These are phyloP conservation scores for Candida methanosorbosa DNA, from an alignment of 805 yeast species.

Conservation along the genomic window DNA sequence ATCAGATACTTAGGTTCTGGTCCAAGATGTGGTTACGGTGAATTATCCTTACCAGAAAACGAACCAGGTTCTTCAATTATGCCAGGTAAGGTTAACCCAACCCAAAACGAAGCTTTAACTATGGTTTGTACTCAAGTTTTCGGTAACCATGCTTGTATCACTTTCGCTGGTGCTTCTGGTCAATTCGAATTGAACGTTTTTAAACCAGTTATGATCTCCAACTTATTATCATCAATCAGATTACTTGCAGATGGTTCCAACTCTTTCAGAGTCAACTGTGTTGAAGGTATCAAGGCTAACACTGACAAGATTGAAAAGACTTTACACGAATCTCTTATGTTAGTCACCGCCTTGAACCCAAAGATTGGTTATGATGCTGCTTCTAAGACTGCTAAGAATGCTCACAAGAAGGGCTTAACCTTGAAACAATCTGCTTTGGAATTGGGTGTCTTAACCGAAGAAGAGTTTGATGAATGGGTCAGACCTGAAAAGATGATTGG, in stretches of 20 bases:
- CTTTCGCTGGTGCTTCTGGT: conserved; percentile 97
- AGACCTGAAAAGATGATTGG: conserved; percentile 98
- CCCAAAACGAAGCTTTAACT: conserved; percentile 97
- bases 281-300: conserved; percentile 89
- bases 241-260: conserved; percentile 81
- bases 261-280: conserved; percentile 92
- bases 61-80: conserved; percentile 99
- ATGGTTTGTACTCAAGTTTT: conserved; percentile 98
- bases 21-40: conserved; percentile 99
- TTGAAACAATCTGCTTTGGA: conserved; percentile 92
- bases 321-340: conserved; percentile 92
- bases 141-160: conserved; percentile 92
- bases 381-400: conserved; percentile 96
- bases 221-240: conserved; percentile 81
- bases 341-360: conserved; percentile 97
- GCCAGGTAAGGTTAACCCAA: conserved; percentile 99
- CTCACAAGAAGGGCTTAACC: conserved; percentile 95
- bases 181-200: conserved; percentile 97
- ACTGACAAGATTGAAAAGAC: conserved; percentile 77
- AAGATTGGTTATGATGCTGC: conserved; percentile 98
- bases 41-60: conserved; percentile 89
- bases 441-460: conserved; percentile 71
- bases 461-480: conserved; percentile 94
- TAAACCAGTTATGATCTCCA: conserved; percentile 92
- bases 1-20: conserved; percentile 98